Base-by-base conservation (phyloP, 345 rosid genomes). In the Odontarrhena argentea region DNA sequence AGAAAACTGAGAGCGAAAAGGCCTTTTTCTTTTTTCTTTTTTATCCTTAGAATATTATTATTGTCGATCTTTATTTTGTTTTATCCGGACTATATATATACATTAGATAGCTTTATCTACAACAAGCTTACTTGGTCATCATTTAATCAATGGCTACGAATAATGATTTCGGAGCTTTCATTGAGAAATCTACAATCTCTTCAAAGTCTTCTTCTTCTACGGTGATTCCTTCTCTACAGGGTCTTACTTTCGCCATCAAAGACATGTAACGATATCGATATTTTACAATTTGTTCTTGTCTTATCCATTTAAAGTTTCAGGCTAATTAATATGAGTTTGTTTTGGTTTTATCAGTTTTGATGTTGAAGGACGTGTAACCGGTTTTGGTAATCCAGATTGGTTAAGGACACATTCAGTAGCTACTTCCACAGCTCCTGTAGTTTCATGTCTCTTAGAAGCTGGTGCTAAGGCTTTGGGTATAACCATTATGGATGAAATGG, bases 371-470 rank as follows among this genome's bases (percentile, higher is more conserved):
- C 79, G 78, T 6, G 83, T 90, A 35, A 80, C 96, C 67, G 94
- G 96, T 40, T 93, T 93, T 70, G 98, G 98, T 55, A 86, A 86
- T 70, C 98, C 94, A 37, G 97, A 90, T 60, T 93, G 98, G 98
- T 87, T 80, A 61, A 77, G 85, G 78, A 90, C 97, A 60, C 97
- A 90, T 76, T 60, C 71, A 3, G 79, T 82, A 44, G 92, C 97
- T 44, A 81, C 80, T 48, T 77, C 87, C 34, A 88, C 92, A 4
- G 92, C 96, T 10, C 94, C 84, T 0, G 84, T 79, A 47, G 92
- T 93, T 70, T 70, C 78, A 66, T 85, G 83, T 60, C 74, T 90
- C 59, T 75, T 90, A 32, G 78, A 24, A 15, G 91, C 68, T 49
- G 98, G 98, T 43, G 98, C 94, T 15, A 83, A 87, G 1, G 81